A percentile compares a stretch with the other conserved stretches of the same genome.
Evolutionary conservation across 2,329 filamentous ascomycete genomes (phyloP).

Genomic region (Epichloe coenophiala): DNA sequence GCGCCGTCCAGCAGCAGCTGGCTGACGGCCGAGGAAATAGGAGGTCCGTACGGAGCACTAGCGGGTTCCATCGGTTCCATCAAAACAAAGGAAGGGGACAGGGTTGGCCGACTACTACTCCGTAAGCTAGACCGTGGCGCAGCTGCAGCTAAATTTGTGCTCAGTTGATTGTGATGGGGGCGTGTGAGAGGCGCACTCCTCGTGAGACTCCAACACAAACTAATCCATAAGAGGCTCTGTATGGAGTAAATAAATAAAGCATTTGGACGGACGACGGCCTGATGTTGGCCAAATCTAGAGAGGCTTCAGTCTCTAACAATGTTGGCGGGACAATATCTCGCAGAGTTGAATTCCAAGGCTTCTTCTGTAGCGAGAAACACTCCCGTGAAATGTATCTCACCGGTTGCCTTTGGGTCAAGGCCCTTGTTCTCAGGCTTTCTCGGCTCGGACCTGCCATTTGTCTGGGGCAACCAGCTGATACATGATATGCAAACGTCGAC

Average conservation of each 20-base stretch:
- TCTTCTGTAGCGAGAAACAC: neutral
- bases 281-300: neutral
- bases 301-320: neutral
- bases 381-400: no score
- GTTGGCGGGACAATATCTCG: neutral
- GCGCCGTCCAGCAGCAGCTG: no score
- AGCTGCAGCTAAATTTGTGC: neutral
- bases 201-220: neutral
- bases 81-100: neutral
- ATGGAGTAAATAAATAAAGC: neutral
- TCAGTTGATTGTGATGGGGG: neutral
- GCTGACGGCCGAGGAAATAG: no score
- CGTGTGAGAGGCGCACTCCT: neutral
- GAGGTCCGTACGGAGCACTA: no score
- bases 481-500: neutral
- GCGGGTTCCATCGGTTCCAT: no score
- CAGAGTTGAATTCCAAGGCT: neutral
- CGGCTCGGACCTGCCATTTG: neutral
- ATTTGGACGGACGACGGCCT: neutral
- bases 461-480: neutral
- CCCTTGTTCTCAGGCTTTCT: no score
- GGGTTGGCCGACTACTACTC: neutral
- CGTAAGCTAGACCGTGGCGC: neutral
- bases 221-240: no score
- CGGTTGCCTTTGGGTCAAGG: no score